Percentiles rank a stretch among this genome's conserved stretches.
Evolutionary conservation across 2,329 filamentous ascomycete species (phyloP).

Genomic region (Paecilomyces dactylethromorphus): DNA sequence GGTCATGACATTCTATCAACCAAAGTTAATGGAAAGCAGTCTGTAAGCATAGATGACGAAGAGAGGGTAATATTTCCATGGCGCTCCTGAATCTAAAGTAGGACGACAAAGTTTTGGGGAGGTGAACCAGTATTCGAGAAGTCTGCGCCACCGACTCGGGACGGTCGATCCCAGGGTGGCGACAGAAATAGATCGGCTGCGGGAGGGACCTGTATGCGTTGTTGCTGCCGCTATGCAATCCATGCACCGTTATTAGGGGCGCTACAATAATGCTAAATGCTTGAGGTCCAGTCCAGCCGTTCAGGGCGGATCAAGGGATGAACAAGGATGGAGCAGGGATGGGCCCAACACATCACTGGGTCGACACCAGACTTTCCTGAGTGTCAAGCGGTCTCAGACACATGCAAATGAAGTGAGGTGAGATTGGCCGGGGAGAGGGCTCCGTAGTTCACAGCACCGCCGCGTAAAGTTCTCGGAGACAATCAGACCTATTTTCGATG

Average conservation of each 20-base stretch:
- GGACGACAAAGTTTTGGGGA: background rate
- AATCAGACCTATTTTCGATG: background rate
- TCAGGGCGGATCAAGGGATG: background rate
- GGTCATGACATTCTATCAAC: background rate
- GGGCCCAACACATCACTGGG: background rate
- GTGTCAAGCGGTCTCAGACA: background rate
- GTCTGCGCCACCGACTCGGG: constrained; percentile 1
- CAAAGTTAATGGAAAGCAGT: background rate
- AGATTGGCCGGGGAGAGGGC: background rate
- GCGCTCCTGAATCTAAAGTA: background rate
- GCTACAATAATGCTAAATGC: background rate
- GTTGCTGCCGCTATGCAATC: background rate
- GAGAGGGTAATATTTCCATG: background rate
- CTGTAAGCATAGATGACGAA: background rate
- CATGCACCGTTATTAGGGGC: constrained; percentile 1
- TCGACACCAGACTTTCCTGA: background rate
- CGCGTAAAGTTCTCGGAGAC: background rate
- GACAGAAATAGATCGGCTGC: constrained; percentile 2
- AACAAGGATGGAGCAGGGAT: background rate
- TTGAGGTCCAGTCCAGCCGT: background rate
- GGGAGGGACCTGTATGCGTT: background rate
- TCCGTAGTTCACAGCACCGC: background rate
- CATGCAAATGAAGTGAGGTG: background rate
- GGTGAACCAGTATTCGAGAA: background rate
- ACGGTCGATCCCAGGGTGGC: constrained; percentile 1